Evolutionary conservation across 1,284 basidiomycete genomes (phyloP).

Genomic region (Trametes sp.): DNA sequence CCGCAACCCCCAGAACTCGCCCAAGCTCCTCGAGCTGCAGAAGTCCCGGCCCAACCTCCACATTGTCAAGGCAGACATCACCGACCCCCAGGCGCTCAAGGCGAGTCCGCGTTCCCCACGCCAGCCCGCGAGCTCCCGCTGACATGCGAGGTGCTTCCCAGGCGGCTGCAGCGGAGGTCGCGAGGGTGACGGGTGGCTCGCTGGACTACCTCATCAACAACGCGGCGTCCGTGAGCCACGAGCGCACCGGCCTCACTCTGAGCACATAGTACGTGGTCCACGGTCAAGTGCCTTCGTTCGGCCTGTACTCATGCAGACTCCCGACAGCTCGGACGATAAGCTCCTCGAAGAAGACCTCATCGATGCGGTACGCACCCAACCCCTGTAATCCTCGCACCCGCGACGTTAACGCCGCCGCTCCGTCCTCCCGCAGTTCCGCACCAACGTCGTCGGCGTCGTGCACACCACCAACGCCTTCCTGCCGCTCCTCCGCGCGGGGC

Average conservation of each 20-base stretch:
- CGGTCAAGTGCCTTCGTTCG: too few relatives aligned
- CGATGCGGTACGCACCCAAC: conserved; percentile 30
- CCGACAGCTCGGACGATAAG: conserved; percentile 20
- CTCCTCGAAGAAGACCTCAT: conserved; percentile 37
- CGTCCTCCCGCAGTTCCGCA: conserved; percentile 33
- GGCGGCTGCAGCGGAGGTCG: conserved; percentile 34
- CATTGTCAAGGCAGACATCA: conserved; percentile 34
- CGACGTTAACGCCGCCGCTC: not conserved
- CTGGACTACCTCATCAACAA: conserved; percentile 47
- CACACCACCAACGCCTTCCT: conserved; percentile 47
- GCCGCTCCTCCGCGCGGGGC: conserved; percentile 47
- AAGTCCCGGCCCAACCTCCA: conserved; percentile 38
- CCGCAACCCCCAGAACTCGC: conserved; percentile 31
- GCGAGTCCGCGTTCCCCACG: conserved; percentile 19
- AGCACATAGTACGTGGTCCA: conserved; percentile 25
- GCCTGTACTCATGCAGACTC: not conserved
- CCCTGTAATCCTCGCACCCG: too few relatives aligned
- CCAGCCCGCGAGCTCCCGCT: not conserved
- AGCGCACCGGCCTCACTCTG: conserved; percentile 11
- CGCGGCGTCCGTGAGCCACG: conserved; percentile 31
- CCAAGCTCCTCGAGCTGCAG: conserved; percentile 29
- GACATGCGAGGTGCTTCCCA: not conserved
- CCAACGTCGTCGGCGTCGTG: conserved; percentile 48
- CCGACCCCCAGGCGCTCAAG: conserved; percentile 26
- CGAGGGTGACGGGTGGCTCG: conserved; percentile 38